Percentiles rank a stretch among this genome's conserved stretches.
Conservation (phyloP, 2,329 filamentous ascomycete species). For the Aspergillus brasiliensis region DNA sequence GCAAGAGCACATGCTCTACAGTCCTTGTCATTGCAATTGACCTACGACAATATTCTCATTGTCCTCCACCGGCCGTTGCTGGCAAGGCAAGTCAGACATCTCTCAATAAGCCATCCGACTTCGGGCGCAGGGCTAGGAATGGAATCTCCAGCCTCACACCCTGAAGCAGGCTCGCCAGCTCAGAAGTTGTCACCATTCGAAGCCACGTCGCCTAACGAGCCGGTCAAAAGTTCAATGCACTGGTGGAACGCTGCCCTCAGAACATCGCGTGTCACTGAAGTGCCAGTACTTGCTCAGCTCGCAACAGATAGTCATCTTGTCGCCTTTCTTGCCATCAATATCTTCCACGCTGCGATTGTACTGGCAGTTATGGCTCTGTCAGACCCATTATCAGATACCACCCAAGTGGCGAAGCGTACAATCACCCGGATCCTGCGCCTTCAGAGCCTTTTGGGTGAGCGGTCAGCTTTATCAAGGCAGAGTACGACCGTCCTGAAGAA, state of each 20-base stretch:
- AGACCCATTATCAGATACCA: constrained; percentile 45
- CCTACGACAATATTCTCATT: constrained; percentile 48
- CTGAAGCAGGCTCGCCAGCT: neutral
- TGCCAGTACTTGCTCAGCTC: constrained; percentile 35
- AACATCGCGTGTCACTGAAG: constrained; percentile 41
- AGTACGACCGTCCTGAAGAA: constrained; percentile 29
- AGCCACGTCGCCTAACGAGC: neutral
- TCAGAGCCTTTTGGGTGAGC: constrained; percentile 40
- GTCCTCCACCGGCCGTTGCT: constrained; percentile 48
- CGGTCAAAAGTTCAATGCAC: constrained; percentile 19
- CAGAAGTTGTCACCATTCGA: constrained; percentile 6
- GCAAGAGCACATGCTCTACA: constrained; percentile 35
- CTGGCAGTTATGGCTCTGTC: constrained; percentile 47
- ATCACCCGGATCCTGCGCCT: constrained; percentile 47
- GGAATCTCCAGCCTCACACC: neutral
- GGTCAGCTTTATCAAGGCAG: constrained; percentile 41
- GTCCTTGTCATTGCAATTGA: constrained; percentile 46
- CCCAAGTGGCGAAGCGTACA: constrained; percentile 47
- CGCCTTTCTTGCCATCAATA: constrained; percentile 49
- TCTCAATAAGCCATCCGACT: constrained; percentile 18
- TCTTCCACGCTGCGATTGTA: constrained; percentile 50
- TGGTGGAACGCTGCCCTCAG: constrained; percentile 42
- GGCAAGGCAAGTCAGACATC: constrained; percentile 37
- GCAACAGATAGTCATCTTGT: constrained; percentile 49
- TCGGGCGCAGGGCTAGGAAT: constrained; percentile 1